These are phyloP conservation scores for Wallacemonas sp. DNA, from an alignment of 208 protist genomes.

Conservation along the genomic window DNA sequence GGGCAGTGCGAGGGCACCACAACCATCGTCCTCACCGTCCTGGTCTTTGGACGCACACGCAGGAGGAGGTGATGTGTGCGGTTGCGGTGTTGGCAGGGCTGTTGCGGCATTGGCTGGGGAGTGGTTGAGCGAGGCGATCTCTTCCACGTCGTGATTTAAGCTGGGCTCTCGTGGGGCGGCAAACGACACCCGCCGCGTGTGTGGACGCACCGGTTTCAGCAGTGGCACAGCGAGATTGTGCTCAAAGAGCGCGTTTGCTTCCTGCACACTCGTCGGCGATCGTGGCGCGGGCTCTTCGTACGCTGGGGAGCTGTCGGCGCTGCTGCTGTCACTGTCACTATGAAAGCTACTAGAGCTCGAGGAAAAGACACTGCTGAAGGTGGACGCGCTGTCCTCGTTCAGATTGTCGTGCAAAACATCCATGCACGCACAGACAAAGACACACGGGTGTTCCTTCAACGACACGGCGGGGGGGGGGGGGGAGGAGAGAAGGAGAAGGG, in stretches of 20 bases:
- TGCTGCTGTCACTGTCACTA: not conserved
- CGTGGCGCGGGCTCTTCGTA: not conserved
- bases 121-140: not conserved
- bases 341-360: conserved; percentile 1
- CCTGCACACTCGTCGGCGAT: not conserved
- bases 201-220: not conserved
- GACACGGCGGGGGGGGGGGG: not conserved
- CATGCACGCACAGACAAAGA: not conserved
- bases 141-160: conserved; percentile 11
- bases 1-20: not conserved
- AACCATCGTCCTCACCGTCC: not conserved
- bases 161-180: conserved; percentile 1
- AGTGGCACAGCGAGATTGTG: not conserved
- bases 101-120: not conserved
- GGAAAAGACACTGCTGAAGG: conserved; percentile 10
- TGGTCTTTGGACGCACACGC: too few relatives aligned
- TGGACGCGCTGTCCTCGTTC: conserved; percentile 13
- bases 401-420: conserved; percentile 5
- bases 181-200: not conserved
- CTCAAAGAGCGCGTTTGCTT: conserved; percentile 9
- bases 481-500: too few relatives aligned
- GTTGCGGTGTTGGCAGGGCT: too few relatives aligned
- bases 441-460: not conserved
- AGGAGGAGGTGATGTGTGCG: too few relatives aligned
- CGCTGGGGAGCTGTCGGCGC: too few relatives aligned